Percentiles rank a stretch among this genome's conserved stretches.
phyloP scores from a whole-genome alignment of 2,329 filamentous ascomycete species.

The Domatiomyces globalis region DNA sequence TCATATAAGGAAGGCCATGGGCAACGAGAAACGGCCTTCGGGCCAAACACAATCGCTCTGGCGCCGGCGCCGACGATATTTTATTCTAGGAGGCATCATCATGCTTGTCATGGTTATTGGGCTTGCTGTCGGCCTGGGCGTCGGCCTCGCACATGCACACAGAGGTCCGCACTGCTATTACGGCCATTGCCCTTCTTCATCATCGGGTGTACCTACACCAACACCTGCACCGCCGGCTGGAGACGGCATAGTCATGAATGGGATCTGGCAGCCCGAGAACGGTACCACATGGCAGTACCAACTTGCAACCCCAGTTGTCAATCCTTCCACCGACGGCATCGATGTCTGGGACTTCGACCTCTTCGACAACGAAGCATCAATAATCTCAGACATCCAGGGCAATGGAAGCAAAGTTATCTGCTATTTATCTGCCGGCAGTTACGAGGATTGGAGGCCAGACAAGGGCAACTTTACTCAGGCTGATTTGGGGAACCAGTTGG shows the following conservation, averaged over 20 bases:
- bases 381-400: constrained; percentile 35
- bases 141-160: constrained; percentile 33
- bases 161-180: constrained; percentile 3
- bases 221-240: constrained; percentile 6
- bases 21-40: constrained; percentile 7
- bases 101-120: constrained; percentile 25
- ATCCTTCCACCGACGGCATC: background rate
- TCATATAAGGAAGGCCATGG: constrained; percentile 17
- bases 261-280: constrained; percentile 40
- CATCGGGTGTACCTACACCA: constrained; percentile 7
- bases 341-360: constrained; percentile 48
- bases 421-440: constrained; percentile 61
- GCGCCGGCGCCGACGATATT: background rate
- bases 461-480: constrained; percentile 37
- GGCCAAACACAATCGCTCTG: constrained; percentile 1
- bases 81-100: background rate
- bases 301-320: constrained; percentile 23
- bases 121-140: constrained; percentile 41
- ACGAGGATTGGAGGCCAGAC: constrained; percentile 50
- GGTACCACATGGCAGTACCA: constrained; percentile 49
- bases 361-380: constrained; percentile 37
- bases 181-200: background rate
- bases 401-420: constrained; percentile 51
- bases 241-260: constrained; percentile 15
- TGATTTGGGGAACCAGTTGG: constrained; percentile 45